Base-by-base conservation (phyloP, 345 rosid genomes). In the Arabis hirsuta region DNA sequence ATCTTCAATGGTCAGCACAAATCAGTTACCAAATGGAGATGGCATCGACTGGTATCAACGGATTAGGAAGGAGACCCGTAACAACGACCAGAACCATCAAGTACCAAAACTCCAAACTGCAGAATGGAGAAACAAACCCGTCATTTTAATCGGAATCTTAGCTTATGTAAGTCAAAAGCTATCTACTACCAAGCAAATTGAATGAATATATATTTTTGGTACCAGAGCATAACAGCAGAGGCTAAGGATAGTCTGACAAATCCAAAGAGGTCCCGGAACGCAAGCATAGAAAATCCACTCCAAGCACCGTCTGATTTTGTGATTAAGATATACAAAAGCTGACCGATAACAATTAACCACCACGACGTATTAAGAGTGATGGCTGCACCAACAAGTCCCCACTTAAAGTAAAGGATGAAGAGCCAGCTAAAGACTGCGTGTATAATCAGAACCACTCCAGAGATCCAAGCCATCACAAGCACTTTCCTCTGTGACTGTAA, bases 71-170 rank as follows among this genome's bases (percentile, higher is more conserved):
- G 24, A 85, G 95, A 76, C 96, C 99, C 5, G 96, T 83, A 56
- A 94, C 77, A 66, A 89, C 91, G 13, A 89, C 63, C 59, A 94
- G 76, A 41, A 91, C 26, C 96, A 87, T 91, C 81, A 91, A 70
- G 84, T 88, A 94, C 97, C 97, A 94, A 65, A 91, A 88, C 81
- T 91, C 97, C 89, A 94, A 86, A 87, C 98, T 94, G 82, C 74
- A 82, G 10, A 55, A 72, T 31, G 12, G 31, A 46, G 16, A 6
- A 46, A 48, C 9, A n/a, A 47, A 50, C 22, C 4, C 0, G 56
- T 29, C 19, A 62, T 56, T 9, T 31, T 31, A 52, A 39, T 11
- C 9, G 19, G 26, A 27, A 54, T 16, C 22, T 3, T 13, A 29
- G 7, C n/a, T 45, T 38, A 39, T 42, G 9, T 4, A 20, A 44